A percentile compares a stretch with the other conserved stretches of the same genome.
phyloP scores from a whole-genome alignment of 2,329 filamentous ascomycete genomes.

The Alternaria ventricosa region DNA sequence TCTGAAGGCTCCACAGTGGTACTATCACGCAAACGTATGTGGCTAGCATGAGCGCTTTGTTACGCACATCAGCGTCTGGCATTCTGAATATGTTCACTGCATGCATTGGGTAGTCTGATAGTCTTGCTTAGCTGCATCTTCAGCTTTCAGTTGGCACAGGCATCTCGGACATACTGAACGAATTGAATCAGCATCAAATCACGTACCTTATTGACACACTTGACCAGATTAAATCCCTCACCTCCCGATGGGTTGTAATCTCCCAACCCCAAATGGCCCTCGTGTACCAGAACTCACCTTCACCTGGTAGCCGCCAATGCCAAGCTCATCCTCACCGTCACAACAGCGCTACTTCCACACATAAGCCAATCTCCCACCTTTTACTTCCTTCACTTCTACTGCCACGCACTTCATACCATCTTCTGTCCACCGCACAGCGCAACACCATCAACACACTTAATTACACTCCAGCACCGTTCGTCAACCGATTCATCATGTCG shows the following conservation, averaged over 20 bases:
- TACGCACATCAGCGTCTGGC: neutral
- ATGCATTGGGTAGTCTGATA: neutral
- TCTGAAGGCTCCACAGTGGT: neutral
- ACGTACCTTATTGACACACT: neutral
- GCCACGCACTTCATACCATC: neutral
- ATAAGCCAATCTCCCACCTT: neutral
- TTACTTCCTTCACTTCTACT: no score
- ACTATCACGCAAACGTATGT: fast-evolving
- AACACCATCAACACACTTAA: no score
- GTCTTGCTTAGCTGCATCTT: neutral
- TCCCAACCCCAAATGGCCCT: neutral
- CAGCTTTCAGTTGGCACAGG: fast-evolving
- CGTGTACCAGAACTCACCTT: neutral
- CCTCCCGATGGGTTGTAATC: neutral
- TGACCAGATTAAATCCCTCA: neutral
- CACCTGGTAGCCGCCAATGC: neutral
- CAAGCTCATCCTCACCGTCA: neutral
- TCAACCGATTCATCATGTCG: neutral
- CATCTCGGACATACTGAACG: neutral
- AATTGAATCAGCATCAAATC: neutral
- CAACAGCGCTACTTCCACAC: neutral
- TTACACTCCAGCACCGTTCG: no score
- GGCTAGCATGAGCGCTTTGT: neutral
- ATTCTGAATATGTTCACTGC: neutral
- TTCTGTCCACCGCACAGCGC: no score